Evolutionary conservation across 768 basidiomycete species (phyloP).

Genomic region (Hygrocybe punicea): DNA sequence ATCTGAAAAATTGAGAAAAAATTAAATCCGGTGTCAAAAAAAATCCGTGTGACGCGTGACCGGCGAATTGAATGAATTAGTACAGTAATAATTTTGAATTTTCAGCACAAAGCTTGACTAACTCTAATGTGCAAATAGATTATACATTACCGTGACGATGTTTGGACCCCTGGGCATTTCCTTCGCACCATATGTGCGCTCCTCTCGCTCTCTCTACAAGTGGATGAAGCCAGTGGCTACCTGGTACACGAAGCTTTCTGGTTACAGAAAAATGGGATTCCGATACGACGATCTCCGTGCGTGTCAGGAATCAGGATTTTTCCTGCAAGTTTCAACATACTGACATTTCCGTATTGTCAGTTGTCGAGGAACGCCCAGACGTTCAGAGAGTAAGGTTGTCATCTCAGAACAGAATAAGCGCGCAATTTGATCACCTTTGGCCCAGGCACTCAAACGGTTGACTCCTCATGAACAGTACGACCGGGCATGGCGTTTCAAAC

Average conservation of each 20-base stretch:
- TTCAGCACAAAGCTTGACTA: no score
- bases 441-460: slow-evolving; percentile 79
- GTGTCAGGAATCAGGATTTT: slow-evolving; percentile 38
- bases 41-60: no score
- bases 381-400: slow-evolving; percentile 66
- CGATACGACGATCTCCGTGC: slow-evolving; percentile 91
- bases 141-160: no score
- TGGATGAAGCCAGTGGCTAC: slow-evolving; percentile 74
- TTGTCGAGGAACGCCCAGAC: slow-evolving; percentile 72
- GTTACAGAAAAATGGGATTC: slow-evolving; percentile 85
- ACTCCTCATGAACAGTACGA: slow-evolving; percentile 80
- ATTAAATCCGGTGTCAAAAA: no score
- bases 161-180: slow-evolving; percentile 68
- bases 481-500: slow-evolving; percentile 84
- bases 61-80: no score
- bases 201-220: slow-evolving; percentile 62
- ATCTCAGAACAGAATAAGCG: no score
- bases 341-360: slow-evolving; percentile 32
- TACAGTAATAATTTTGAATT: no score
- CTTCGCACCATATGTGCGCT: slow-evolving; percentile 71
- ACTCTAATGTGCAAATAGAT: no score
- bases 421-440: not conserved
- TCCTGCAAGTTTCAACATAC: slow-evolving; percentile 8
- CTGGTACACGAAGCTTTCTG: slow-evolving; percentile 76
- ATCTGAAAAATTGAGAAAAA: no score